Conservation (phyloP, 352 stramenopile species). For the Pythium aquatile region DNA sequence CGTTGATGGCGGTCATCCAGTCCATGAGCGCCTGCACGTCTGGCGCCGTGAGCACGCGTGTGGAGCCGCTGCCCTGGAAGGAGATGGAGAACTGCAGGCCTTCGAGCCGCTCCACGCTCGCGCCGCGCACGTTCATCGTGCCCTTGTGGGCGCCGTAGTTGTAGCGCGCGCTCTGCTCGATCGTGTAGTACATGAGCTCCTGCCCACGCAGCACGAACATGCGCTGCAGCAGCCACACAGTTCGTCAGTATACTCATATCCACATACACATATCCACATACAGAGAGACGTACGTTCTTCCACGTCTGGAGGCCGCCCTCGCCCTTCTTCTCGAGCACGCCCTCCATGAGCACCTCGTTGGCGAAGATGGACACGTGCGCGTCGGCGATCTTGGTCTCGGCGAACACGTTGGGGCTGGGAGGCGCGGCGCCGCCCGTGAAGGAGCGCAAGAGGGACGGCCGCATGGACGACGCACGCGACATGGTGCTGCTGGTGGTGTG, state of each 20-base stretch:
- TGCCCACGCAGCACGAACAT: constrained; percentile 71
- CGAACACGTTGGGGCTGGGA: constrained; percentile 55
- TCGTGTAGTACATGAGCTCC: constrained; percentile 68
- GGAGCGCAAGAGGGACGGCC: constrained; percentile 49
- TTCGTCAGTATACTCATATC: background rate
- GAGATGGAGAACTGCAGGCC: constrained; percentile 35
- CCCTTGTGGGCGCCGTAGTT: constrained; percentile 62
- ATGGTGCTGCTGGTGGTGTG: background rate
- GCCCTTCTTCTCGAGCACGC: constrained; percentile 66
- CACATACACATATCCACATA: too few species aligned
- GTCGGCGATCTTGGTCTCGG: constrained; percentile 56
- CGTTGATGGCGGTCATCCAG: constrained; percentile 69
- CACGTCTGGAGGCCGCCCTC: constrained; percentile 54
- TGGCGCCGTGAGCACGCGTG: constrained; percentile 41
- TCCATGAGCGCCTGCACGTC: constrained; percentile 65
- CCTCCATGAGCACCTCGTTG: constrained; percentile 71
- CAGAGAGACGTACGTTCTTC: constrained; percentile 56
- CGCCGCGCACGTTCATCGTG: constrained; percentile 47
- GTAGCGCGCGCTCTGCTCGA: constrained; percentile 42
- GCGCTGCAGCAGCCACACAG: constrained; percentile 31
- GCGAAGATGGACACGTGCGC: constrained; percentile 53
- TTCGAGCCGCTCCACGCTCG: constrained; percentile 50
- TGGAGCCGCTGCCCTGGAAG: constrained; percentile 24
- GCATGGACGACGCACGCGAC: constrained; percentile 23
- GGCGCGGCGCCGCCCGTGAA: constrained; percentile 14